phyloP scores from a whole-genome alignment of 371 early-diverging fungal genomes.

The Chytridium lagenaria region DNA sequence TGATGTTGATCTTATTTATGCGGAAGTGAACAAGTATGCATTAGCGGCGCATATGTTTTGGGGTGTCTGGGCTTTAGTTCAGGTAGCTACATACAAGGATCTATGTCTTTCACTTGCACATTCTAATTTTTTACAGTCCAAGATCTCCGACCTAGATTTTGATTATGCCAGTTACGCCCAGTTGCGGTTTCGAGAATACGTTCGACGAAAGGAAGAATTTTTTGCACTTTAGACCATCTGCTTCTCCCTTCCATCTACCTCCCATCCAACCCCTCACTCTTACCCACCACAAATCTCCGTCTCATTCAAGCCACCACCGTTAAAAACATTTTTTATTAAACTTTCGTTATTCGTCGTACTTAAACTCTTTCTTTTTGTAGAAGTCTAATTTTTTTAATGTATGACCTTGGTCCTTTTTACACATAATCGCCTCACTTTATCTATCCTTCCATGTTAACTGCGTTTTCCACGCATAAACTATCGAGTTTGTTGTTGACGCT shows the following conservation, averaged over 20 bases:
- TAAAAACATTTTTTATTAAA: too few species aligned
- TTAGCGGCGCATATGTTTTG: conserved; percentile 92
- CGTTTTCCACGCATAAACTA: too few species aligned
- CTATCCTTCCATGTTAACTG: too few species aligned
- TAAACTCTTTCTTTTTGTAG: too few species aligned
- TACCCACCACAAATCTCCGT: too few species aligned
- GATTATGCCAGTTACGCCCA: conserved; percentile 90
- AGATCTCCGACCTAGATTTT: conserved; percentile 35
- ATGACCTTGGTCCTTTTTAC: too few species aligned
- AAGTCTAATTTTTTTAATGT: too few species aligned
- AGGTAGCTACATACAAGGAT: conserved; percentile 2
- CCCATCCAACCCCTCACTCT: too few species aligned
- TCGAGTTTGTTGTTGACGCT: too few species aligned
- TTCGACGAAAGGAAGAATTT: conserved; percentile 25
- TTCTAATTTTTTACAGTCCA: conserved; percentile 1
- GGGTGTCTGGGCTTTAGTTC: conserved; percentile 63
- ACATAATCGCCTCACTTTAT: too few species aligned
- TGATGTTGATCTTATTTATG: conserved; percentile 67
- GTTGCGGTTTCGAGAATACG: conserved; percentile 80
- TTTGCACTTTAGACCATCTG: conserved; percentile 20
- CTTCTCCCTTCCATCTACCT: conserved; percentile 6
- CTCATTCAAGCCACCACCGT: too few species aligned
- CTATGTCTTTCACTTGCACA: conserved; percentile 52
- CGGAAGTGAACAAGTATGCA: conserved; percentile 81
- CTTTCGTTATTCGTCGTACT: too few species aligned